Conservation (phyloP, 1,139 yeast genomes). For the Insectozyma bohioensis region DNA sequence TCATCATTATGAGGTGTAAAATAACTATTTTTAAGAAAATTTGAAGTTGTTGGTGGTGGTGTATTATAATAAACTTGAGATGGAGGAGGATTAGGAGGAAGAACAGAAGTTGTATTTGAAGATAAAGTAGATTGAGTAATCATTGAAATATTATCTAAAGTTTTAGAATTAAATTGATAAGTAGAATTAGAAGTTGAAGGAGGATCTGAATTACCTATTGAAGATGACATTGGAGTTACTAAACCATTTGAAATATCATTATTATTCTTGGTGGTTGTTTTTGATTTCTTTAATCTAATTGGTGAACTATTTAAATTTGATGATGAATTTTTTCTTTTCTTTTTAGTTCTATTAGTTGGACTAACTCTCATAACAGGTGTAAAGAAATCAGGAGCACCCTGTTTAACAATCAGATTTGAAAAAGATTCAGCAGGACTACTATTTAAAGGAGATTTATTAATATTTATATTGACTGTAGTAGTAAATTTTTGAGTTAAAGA, state of each 20-base stretch:
- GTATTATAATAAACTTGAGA: no score
- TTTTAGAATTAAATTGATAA: constrained; percentile 30
- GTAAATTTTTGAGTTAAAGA: constrained; percentile 42
- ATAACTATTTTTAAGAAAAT: constrained; percentile 4
- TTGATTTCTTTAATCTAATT: constrained; percentile 12
- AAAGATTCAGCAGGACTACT: constrained; percentile 38
- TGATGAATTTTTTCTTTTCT: constrained; percentile 16
- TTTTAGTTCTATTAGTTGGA: constrained; percentile 25
- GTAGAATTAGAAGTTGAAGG: constrained; percentile 18
- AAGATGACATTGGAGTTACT: constrained; percentile 24
- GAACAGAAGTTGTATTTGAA: constrained; percentile 3
- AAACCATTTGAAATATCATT: constrained; percentile 14
- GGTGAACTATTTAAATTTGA: constrained; percentile 11
- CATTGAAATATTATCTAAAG: constrained; percentile 35
- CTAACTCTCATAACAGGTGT: constrained; percentile 50
- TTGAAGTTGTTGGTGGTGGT: constrained; percentile 20
- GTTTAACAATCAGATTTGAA: constrained; percentile 38
- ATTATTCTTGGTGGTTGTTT: constrained; percentile 10
- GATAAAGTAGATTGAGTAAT: constrained; percentile 13
- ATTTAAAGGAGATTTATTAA: constrained; percentile 36
- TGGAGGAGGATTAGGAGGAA: no score
- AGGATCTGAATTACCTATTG: constrained; percentile 16
- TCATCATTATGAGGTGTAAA: constrained; percentile 8
- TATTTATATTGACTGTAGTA: constrained; percentile 43
- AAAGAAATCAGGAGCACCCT: constrained; percentile 48